Conservation (phyloP, 768 basidiomycete species). For the Crepidotus variabilis region DNA sequence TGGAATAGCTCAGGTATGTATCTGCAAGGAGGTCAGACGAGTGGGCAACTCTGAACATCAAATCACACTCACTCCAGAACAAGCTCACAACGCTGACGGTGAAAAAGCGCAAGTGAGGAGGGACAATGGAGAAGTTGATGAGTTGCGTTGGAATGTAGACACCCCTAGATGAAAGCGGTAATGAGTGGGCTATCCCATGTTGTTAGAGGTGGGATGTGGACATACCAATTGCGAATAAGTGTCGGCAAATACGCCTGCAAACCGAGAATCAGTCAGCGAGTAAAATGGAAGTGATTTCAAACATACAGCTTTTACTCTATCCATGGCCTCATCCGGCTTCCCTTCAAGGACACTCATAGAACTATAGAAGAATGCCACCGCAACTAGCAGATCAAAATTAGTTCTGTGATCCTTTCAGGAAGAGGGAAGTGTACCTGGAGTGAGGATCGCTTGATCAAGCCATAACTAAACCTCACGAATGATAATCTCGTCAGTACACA, state of each 20-base stretch:
- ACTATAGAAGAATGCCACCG: constrained; percentile 54
- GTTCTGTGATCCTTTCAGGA: neutral
- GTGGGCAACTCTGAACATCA: neutral
- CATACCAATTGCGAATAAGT: constrained; percentile 71
- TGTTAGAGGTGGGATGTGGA: neutral
- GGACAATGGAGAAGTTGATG: constrained; percentile 76
- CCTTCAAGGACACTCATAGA: constrained; percentile 82
- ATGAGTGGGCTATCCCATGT: neutral
- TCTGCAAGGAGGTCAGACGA: constrained; percentile 28
- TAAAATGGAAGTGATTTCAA: neutral
- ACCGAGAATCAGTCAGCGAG: neutral
- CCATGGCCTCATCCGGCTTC: constrained; percentile 43
- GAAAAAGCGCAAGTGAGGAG: constrained; percentile 72
- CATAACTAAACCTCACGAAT: constrained; percentile 49
- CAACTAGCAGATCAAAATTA: constrained; percentile 23
- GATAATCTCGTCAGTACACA: neutral
- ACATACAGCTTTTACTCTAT: constrained; percentile 46
- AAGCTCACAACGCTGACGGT: constrained; percentile 74
- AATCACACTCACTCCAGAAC: constrained; percentile 66
- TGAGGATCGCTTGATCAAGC: constrained; percentile 76
- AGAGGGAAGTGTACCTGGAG: constrained; percentile 48
- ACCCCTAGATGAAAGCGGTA: constrained; percentile 35
- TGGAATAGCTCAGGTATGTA: constrained; percentile 59
- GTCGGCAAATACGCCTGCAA: constrained; percentile 67
- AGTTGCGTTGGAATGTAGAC: constrained; percentile 77